A percentile compares a stretch with the other conserved stretches of the same genome.
These are phyloP conservation scores for Populus hybrid DNA, from an alignment of 441 rosid species.

Conservation along the genomic window DNA sequence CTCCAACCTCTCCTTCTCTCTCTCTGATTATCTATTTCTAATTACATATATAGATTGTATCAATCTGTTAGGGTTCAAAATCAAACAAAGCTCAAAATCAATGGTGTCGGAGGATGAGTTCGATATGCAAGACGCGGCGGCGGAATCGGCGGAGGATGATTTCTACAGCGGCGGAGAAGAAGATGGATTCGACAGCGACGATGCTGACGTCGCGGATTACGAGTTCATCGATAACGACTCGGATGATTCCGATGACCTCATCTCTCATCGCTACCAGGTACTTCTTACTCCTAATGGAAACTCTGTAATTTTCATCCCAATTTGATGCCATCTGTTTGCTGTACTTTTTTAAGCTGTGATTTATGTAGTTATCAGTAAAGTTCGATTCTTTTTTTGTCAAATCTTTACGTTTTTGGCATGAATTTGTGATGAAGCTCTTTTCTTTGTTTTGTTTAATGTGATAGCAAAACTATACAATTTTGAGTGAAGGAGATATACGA, in stretches of 20 bases:
- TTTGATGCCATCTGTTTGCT: not conserved
- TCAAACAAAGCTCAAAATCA: not conserved
- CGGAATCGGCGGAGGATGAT: conserved; percentile 62
- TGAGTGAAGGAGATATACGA: conserved; percentile 68
- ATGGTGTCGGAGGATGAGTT: conserved; percentile 65
- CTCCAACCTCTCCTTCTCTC: not conserved
- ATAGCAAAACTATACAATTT: conserved; percentile 63
- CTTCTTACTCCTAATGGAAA: not conserved
- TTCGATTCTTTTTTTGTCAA: not conserved
- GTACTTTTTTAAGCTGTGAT: not conserved
- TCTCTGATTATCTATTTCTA: not conserved
- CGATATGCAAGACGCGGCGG: conserved; percentile 52
- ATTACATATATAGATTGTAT: not conserved
- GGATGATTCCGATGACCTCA: conserved; percentile 30
- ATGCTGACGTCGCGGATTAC: conserved; percentile 56
- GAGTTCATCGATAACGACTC: conserved; percentile 56
- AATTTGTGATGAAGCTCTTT: no score
- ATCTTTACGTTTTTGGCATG: not conserved
- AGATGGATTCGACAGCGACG: no score
- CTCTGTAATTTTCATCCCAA: not conserved
- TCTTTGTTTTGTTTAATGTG: conserved; percentile 3
- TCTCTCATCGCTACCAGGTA: conserved; percentile 71
- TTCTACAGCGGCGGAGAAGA: conserved; percentile 81
- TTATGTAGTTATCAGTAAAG: not conserved
- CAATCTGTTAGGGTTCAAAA: conserved; percentile 7